A percentile compares a stretch with the other conserved stretches of the same genome.
phyloP scores from a whole-genome alignment of 179 eudicot species.

The Silene noctiflora region DNA sequence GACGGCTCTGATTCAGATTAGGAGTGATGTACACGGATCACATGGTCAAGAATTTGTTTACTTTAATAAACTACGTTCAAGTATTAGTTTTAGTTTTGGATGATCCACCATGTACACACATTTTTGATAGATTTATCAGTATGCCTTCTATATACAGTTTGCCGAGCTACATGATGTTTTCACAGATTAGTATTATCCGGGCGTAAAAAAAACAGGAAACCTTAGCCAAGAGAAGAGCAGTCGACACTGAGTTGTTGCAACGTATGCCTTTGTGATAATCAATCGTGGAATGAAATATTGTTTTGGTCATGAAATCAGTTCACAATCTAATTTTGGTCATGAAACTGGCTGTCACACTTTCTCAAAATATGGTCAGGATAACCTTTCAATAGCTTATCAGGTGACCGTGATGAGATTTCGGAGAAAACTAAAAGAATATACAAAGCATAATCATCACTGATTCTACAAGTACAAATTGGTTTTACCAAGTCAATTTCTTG shows the following conservation, averaged over 20 bases:
- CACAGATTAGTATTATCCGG: not conserved
- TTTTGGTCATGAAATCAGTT: not conserved
- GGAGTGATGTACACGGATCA: conserved; percentile 29
- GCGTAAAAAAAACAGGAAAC: not conserved
- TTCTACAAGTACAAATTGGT: not conserved
- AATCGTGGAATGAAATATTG: not conserved
- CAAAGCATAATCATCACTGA: not conserved
- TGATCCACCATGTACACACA: conserved; percentile 19
- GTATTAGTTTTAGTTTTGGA: conserved; percentile 3
- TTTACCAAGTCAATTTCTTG: not conserved
- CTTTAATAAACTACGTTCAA: conserved; percentile 21
- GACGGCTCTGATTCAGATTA: conserved; percentile 52
- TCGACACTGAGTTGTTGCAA: not conserved
- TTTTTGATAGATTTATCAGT: conserved; percentile 16
- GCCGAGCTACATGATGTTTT: not conserved
- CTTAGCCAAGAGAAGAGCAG: not conserved
- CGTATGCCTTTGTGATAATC: too few relatives aligned
- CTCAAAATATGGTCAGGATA: too few relatives aligned
- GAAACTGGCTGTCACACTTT: too few relatives aligned
- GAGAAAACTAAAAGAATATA: not conserved
- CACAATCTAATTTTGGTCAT: not conserved
- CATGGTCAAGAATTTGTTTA: conserved; percentile 1
- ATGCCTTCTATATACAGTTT: conserved; percentile 1
- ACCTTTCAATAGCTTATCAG: too few relatives aligned
- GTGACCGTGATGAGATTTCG: not conserved